Percentiles rank a stretch among this genome's conserved stretches.
phyloP scores from a whole-genome alignment of 2,329 filamentous ascomycete species.

The Trichophyton equinum region DNA sequence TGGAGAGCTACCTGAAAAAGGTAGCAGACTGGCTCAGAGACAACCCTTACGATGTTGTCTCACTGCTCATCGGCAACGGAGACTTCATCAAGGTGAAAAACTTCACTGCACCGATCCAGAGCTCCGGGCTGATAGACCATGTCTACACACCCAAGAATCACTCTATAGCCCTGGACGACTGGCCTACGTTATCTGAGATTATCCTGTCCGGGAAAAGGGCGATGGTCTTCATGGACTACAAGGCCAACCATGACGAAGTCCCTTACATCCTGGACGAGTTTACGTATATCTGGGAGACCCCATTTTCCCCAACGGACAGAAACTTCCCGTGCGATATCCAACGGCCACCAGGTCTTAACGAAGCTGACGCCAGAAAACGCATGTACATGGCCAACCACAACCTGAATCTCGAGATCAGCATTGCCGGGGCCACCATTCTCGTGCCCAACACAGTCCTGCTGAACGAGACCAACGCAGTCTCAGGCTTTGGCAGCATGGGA shows the following conservation, averaged over 20 bases:
- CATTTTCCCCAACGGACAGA: conserved; percentile 59
- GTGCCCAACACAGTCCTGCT: conserved; percentile 60
- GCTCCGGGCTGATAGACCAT: conserved; percentile 59
- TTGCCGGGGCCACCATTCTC: conserved; percentile 51
- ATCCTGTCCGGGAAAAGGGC: conserved; percentile 59
- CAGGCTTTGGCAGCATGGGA: conserved; percentile 55
- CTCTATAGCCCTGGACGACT: conserved; percentile 60
- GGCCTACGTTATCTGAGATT: conserved; percentile 71
- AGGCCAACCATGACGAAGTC: conserved; percentile 62
- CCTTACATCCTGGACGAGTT: conserved; percentile 86
- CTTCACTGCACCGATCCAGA: conserved; percentile 57
- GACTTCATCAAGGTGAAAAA: conserved; percentile 54
- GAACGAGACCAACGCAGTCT: conserved; percentile 58
- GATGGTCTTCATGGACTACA: conserved; percentile 74
- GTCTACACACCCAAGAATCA: conserved; percentile 59
- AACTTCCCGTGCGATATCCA: conserved; percentile 67
- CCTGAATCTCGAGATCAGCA: conserved; percentile 62
- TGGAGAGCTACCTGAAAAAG: conserved; percentile 56
- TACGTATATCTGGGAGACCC: conserved; percentile 79
- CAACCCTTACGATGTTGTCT: conserved; percentile 79
- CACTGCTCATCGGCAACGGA: conserved; percentile 72
- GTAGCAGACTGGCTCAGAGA: conserved; percentile 60
- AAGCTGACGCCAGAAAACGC: conserved; percentile 43
- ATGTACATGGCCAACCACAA: conserved; percentile 88
- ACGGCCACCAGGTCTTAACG: conserved; percentile 55